Percentiles rank a stretch among this genome's conserved stretches.
Evolutionary conservation across 2,329 filamentous ascomycete genomes (phyloP).

Genomic region (Claviceps spartinae): DNA sequence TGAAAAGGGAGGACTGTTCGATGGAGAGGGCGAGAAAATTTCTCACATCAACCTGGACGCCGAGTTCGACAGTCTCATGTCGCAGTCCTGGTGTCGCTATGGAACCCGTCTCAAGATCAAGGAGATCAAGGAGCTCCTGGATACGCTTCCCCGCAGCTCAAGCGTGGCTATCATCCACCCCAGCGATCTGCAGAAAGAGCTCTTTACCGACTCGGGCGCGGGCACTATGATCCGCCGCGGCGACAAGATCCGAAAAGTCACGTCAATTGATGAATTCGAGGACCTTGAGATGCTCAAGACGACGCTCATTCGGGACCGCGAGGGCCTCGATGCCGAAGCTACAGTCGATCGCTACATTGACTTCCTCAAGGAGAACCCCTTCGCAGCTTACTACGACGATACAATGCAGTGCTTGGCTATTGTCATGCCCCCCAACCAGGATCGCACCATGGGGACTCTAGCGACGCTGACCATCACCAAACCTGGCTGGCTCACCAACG

Average conservation of each 20-base stretch:
- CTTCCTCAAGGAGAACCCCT: constrained; percentile 60
- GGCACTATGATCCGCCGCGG: constrained; percentile 86
- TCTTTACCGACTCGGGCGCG: constrained; percentile 91
- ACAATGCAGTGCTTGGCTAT: constrained; percentile 86
- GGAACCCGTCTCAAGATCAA: constrained; percentile 94
- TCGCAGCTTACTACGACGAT: constrained; percentile 92
- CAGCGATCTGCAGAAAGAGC: constrained; percentile 85
- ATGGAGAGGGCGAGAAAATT: constrained; percentile 88
- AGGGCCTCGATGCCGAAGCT: constrained; percentile 66
- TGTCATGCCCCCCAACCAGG: constrained; percentile 59
- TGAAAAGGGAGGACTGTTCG: constrained; percentile 92
- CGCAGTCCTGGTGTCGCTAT: constrained; percentile 87
- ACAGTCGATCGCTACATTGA: constrained; percentile 81
- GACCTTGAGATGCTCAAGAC: constrained; percentile 68
- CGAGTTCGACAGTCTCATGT: constrained; percentile 87
- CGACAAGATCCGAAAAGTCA: constrained; percentile 70
- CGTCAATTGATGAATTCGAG: constrained; percentile 58
- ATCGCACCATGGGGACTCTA: constrained; percentile 61
- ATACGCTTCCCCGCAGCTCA: constrained; percentile 76
- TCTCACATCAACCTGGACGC: constrained; percentile 95
- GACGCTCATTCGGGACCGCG: constrained; percentile 67
- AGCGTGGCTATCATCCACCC: constrained; percentile 97
- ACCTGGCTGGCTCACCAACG: constrained; percentile 84
- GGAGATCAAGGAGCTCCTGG: constrained; percentile 89
- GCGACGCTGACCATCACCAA: constrained; percentile 90